Conservation (phyloP, 2,329 filamentous ascomycete species). For the Fusarium austroafricanum region DNA sequence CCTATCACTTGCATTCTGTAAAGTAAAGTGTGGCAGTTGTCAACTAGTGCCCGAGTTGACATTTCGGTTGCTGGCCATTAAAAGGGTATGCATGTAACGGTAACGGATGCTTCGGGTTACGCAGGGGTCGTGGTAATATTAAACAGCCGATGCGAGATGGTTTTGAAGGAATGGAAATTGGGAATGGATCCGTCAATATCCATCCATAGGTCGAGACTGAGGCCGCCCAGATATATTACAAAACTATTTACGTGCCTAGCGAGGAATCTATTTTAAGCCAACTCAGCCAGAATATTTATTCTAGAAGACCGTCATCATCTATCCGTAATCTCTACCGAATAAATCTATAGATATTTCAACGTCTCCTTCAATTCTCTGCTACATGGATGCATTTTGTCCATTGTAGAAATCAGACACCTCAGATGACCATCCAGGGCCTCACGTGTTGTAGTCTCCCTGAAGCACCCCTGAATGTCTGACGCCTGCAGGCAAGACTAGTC, state of each 20-base stretch:
- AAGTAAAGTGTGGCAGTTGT: neutral
- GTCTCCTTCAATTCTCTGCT: too few relatives aligned
- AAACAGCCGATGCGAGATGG: conserved; percentile 14
- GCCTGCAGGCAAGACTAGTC: conserved; percentile 14
- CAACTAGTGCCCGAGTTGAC: neutral
- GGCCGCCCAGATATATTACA: neutral
- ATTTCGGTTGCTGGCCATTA: conserved; percentile 8
- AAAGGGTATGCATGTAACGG: neutral
- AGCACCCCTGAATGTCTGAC: conserved; percentile 17
- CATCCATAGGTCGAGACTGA: conserved; percentile 16
- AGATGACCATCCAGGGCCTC: conserved; percentile 13
- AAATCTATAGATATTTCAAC: neutral
- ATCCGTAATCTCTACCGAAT: neutral
- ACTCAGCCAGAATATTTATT: neutral
- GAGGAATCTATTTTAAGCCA: neutral
- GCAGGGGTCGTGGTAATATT: conserved; percentile 2
- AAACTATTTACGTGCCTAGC: neutral
- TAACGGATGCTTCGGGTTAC: conserved; percentile 7
- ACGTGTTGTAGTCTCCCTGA: conserved; percentile 15
- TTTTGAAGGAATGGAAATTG: conserved; percentile 7
- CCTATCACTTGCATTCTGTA: neutral
- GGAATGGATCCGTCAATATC: conserved; percentile 15
- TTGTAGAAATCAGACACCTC: neutral
- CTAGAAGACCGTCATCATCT: conserved; percentile 1
- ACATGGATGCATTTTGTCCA: too few relatives aligned